Conservation (phyloP, 345 rosid genomes). For the Corchorus capsularis region DNA sequence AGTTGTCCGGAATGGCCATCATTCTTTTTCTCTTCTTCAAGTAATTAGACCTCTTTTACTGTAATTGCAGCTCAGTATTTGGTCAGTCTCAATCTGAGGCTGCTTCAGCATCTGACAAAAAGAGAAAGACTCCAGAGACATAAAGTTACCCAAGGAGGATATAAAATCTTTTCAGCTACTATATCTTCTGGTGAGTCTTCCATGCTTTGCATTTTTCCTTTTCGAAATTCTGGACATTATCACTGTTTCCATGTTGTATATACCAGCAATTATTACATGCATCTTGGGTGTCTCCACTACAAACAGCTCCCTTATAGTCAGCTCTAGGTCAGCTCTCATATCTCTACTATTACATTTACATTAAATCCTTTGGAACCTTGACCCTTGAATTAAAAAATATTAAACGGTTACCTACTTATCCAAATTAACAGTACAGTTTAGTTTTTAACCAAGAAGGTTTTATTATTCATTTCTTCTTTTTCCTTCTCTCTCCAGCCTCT, state of each 20-base stretch:
- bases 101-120: slow-evolving; percentile 50
- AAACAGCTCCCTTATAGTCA: too few relatives aligned
- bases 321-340: too few relatives aligned
- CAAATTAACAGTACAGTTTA: too few relatives aligned
- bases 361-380: too few relatives aligned
- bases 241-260: background rate
- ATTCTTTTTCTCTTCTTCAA: background rate
- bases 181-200: slow-evolving; percentile 15
- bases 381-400: too few relatives aligned
- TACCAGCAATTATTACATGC: background rate
- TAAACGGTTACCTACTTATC: too few relatives aligned
- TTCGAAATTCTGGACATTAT: background rate
- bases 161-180: background rate
- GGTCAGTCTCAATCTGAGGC: slow-evolving; percentile 73
- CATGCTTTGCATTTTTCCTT: slow-evolving; percentile 14
- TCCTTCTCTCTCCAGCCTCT: too few relatives aligned
- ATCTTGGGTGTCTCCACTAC: background rate
- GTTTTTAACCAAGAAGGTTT: too few relatives aligned
- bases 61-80: slow-evolving; percentile 69
- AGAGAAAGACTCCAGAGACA: slow-evolving; percentile 72
- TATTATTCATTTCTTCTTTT: too few relatives aligned
- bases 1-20: background rate
- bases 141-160: slow-evolving; percentile 22
- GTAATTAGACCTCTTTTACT: background rate
- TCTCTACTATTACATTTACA: too few relatives aligned